phyloP scores from a whole-genome alignment of 106 monocot genomes.

The Platanthera guangdongensis region DNA sequence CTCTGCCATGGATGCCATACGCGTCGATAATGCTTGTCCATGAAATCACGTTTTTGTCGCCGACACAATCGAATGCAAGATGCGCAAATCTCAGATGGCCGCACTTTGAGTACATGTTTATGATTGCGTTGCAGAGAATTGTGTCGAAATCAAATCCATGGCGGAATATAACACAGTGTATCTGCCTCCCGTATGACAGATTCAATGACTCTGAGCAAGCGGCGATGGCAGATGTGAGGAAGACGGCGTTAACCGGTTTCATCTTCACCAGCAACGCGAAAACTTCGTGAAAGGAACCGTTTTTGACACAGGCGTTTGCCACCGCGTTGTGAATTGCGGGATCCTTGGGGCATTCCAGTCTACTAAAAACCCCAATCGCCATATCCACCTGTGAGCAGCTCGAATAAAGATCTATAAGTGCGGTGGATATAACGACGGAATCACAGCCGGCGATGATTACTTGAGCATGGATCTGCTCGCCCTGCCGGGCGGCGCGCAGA shows the following conservation, averaged over 20 bases:
- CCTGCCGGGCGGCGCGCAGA: background rate
- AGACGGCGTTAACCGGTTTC: slow-evolving; percentile 6
- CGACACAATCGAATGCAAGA: slow-evolving; percentile 13
- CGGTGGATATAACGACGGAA: slow-evolving; percentile 25
- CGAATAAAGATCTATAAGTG: slow-evolving; percentile 30
- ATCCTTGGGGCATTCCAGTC: slow-evolving; percentile 21
- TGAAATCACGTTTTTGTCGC: slow-evolving; percentile 26
- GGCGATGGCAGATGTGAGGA: slow-evolving; percentile 21
- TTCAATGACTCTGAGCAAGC: slow-evolving; percentile 25
- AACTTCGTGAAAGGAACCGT: slow-evolving; percentile 18
- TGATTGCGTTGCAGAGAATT: slow-evolving; percentile 28
- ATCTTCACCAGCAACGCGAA: slow-evolving; percentile 17
- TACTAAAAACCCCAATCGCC: slow-evolving; percentile 18
- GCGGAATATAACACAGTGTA: slow-evolving; percentile 26
- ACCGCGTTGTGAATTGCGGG: slow-evolving; percentile 20
- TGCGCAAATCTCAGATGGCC: slow-evolving; percentile 14
- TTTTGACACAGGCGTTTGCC: slow-evolving; percentile 22
- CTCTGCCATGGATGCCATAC: slow-evolving; percentile 35
- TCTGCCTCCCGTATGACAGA: slow-evolving; percentile 29
- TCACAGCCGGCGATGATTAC: slow-evolving; percentile 2
- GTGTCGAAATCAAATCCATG: slow-evolving; percentile 19
- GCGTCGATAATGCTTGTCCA: slow-evolving; percentile 54
- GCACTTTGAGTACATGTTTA: slow-evolving; percentile 47
- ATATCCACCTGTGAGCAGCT: slow-evolving; percentile 20
- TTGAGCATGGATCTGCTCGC: slow-evolving; percentile 33